Percentiles rank a stretch among this genome's conserved stretches.
Conservation (phyloP, 2,329 filamentous ascomycete genomes). For the Ophiostoma populinum region DNA sequence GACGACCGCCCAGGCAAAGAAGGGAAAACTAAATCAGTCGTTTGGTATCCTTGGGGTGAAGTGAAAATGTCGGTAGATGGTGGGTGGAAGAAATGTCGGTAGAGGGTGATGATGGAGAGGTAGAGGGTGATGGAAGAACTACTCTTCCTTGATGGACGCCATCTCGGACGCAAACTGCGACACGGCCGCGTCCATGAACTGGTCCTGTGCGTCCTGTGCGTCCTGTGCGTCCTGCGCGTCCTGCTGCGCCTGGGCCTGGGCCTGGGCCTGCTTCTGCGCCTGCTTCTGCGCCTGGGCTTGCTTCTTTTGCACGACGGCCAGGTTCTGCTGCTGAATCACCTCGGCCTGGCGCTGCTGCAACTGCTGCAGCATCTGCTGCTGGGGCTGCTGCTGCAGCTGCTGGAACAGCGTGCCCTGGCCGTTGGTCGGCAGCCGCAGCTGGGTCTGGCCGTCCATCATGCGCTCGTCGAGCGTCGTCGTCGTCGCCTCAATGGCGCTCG, state of each 20-base stretch:
- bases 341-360: background rate
- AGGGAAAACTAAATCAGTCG: background rate
- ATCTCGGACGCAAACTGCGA: too few species aligned
- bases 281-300: background rate
- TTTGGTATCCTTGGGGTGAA: too few species aligned
- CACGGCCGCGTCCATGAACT: too few species aligned
- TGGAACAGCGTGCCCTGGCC: constrained; percentile 1
- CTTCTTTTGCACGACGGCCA: background rate
- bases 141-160: too few species aligned
- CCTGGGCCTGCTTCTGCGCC: background rate
- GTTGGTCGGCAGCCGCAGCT: constrained; percentile 1
- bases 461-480: background rate
- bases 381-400: constrained; percentile 1
- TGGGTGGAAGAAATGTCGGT: too few species aligned
- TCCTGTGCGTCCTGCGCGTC: constrained; percentile 23
- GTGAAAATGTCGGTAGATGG: too few species aligned
- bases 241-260: background rate
- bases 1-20: background rate
- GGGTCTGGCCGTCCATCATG: background rate
- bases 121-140: too few species aligned
- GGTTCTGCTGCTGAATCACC: background rate
- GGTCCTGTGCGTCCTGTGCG: too few species aligned
- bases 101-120: too few species aligned
- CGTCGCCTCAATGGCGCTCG: background rate
- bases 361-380: background rate